Conservation (phyloP, 331 rosid species). For the Rhamnella rubrinervis region DNA sequence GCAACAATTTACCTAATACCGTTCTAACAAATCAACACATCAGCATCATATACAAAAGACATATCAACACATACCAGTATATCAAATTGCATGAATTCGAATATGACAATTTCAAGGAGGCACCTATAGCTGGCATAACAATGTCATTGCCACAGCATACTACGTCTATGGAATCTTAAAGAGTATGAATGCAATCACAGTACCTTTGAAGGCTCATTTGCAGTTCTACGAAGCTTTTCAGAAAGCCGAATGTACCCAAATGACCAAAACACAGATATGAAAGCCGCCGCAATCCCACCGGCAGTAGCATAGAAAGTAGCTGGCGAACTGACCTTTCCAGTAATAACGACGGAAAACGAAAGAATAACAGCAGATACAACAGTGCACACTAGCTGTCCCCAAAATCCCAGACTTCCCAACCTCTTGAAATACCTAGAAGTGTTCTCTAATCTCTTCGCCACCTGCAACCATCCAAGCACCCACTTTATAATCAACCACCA, state of each 20-base stretch:
- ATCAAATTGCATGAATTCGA: no score
- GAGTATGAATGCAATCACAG: neutral
- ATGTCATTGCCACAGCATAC: no score
- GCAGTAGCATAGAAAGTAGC: conserved; percentile 92
- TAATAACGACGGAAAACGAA: conserved; percentile 75
- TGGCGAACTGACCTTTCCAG: conserved; percentile 84
- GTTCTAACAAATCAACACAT: no score
- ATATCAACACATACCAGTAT: neutral
- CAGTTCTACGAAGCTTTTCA: conserved; percentile 74
- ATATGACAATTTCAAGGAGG: conserved; percentile 2
- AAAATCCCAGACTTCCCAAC: conserved; percentile 83
- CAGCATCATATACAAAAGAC: neutral
- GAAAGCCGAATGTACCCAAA: conserved; percentile 94
- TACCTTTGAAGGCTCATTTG: conserved; percentile 87
- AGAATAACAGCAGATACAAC: conserved; percentile 88
- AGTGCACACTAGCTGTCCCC: conserved; percentile 95
- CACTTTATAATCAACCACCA: conserved; percentile 6
- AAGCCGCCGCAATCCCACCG: conserved; percentile 86
- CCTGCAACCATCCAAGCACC: conserved; percentile 50
- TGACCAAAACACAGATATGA: conserved; percentile 95
- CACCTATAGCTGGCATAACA: neutral
- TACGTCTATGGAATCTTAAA: neutral
- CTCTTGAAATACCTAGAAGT: conserved; percentile 93
- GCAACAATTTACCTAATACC: neutral
- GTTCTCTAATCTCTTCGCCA: conserved; percentile 77